Percentiles rank a stretch among this genome's conserved stretches.
Evolutionary conservation across 495 filamentous ascomycete species (phyloP).

Genomic region (Pyrenula aspistea): DNA sequence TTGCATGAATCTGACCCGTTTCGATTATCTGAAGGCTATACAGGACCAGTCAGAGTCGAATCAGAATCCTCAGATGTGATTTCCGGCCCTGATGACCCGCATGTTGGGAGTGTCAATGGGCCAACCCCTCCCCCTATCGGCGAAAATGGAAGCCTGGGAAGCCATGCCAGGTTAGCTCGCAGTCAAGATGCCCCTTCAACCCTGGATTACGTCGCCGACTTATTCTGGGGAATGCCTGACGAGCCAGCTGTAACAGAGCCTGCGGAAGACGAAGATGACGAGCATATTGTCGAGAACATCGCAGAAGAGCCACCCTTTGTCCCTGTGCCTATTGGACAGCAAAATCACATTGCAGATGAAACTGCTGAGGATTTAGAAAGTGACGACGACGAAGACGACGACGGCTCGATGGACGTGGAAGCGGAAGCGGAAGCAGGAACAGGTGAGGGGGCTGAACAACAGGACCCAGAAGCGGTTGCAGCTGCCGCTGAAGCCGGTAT

Average conservation of each 20-base stretch:
- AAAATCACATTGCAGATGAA: slow-evolving; percentile 7
- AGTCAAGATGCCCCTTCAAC: not conserved
- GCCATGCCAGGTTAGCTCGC: no score
- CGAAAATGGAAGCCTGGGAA: not conserved
- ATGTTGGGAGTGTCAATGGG: not conserved
- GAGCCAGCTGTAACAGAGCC: slow-evolving; percentile 4
- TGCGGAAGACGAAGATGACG: slow-evolving; percentile 36
- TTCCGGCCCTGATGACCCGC: not conserved
- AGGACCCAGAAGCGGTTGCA: slow-evolving; percentile 25
- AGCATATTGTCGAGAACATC: slow-evolving; percentile 42
- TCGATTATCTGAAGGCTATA: no score
- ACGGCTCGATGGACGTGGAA: slow-evolving; percentile 9
- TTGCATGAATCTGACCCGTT: no score
- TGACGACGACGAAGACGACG: slow-evolving; percentile 16
- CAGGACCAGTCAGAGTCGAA: not conserved
- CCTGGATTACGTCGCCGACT: slow-evolving; percentile 22
- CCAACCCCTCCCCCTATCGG: not conserved
- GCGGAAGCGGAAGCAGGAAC: slow-evolving; percentile 14
- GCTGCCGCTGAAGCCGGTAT: slow-evolving; percentile 34
- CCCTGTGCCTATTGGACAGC: slow-evolving; percentile 30
- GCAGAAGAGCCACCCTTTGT: slow-evolving; percentile 54
- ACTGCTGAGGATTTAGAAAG: slow-evolving; percentile 14
- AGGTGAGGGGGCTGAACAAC: slow-evolving; percentile 10
- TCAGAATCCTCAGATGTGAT: not conserved
- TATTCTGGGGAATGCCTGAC: slow-evolving; percentile 42